Base-by-base conservation (phyloP, 2,329 filamentous ascomycete species). In the Neoarthrinium moseri region DNA sequence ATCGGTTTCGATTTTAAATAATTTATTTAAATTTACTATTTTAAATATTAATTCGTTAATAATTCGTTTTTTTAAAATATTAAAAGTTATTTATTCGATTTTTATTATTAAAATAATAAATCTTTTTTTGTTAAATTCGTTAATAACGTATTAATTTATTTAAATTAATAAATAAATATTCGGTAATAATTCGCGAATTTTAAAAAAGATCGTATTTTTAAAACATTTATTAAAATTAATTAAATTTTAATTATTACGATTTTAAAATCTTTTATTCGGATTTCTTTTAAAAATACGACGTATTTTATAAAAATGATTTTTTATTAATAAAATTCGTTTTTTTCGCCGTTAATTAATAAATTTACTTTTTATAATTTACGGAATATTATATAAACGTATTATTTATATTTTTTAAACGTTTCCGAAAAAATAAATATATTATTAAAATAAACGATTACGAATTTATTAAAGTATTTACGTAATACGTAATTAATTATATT, bases 271-370 rank as follows among this genome's bases (percentile, higher is more conserved):
- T 64, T 46, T 40, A 65, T 61, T 22, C 34, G 24, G 13, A 68
- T 52, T 42, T 58, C 41, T 36, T 53, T 33, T 11, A 36, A 43
- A 13, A 32, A 43, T 30, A 67, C 58, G 38, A 60, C 58, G 49
- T 58, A 65, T 26, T 56, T 50, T 40, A 68, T 48, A 46, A 60
- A 68, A 18, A 57, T 49, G 24, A 60, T 48, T 48, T 55, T 24
- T 22, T 58, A 51, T 26, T 46, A 48, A 48, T 60, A 51, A 49
- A 66, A 67, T 40, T 59, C 42, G 50, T 48, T 64, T 52, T 67
- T 67, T 6, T 57, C 46, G 21, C 50, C 51, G 13, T 54, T 49
- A 12, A 56, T 21, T 11, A 60, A 40, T 3, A 50, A 29, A 2
- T 40, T 17, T 2, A n/a, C 21, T 5, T 50, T 27, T 24, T 33